Percentiles rank a stretch among this genome's conserved stretches.
These are phyloP conservation scores for Lyophyllum decastes DNA, from an alignment of 768 basidiomycete species.

Conservation along the genomic window DNA sequence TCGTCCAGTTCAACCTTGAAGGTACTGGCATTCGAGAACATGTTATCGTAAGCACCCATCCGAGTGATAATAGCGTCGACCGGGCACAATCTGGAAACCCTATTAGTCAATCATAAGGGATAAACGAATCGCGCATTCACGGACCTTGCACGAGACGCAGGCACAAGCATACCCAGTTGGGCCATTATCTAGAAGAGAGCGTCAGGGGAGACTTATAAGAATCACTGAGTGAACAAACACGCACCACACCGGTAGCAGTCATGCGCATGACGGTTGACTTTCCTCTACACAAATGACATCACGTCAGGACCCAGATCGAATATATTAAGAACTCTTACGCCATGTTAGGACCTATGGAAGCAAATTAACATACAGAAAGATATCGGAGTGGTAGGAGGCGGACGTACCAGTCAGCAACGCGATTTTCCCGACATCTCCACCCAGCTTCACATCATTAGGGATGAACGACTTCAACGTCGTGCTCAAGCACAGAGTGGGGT, in stretches of 20 bases:
- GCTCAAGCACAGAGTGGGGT: constrained; percentile 80
- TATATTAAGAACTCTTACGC: constrained; percentile 52
- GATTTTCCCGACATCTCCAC: constrained; percentile 72
- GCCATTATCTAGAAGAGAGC: constrained; percentile 70
- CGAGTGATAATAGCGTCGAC: constrained; percentile 92
- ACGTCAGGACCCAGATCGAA: constrained; percentile 4
- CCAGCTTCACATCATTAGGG: constrained; percentile 89
- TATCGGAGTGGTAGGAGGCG: neutral
- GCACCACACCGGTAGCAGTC: constrained; percentile 90
- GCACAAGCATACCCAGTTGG: constrained; percentile 94
- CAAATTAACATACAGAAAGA: neutral
- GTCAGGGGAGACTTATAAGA: neutral
- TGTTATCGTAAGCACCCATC: constrained; percentile 99
- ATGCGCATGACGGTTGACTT: constrained; percentile 91
- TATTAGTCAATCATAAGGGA: neutral
- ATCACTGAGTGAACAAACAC: constrained; percentile 20
- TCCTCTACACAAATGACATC: constrained; percentile 43
- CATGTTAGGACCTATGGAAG: constrained; percentile 75
- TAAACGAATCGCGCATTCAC: constrained; percentile 14
- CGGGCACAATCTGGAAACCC: constrained; percentile 66
- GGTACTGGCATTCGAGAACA: constrained; percentile 92
- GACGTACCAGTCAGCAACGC: constrained; percentile 81
- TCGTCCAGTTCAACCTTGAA: constrained; percentile 99
- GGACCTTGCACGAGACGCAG: constrained; percentile 78
- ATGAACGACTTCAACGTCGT: constrained; percentile 75